Conservation (phyloP, 2,329 filamentous ascomycete genomes). For the Hypomyces rosellus region DNA sequence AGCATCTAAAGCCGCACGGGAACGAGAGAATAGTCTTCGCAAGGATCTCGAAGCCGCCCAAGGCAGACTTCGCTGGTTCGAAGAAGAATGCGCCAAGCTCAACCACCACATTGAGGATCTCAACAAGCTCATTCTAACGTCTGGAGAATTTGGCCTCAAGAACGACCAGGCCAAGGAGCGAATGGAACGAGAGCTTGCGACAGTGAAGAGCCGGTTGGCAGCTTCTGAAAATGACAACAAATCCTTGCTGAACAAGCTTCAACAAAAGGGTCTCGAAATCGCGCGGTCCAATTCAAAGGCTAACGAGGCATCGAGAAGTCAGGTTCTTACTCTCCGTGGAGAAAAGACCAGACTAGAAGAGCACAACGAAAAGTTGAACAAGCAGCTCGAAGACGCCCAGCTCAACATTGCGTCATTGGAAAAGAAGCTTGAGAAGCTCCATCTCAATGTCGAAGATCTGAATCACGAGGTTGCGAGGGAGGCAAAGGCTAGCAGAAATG, state of each 20-base stretch:
- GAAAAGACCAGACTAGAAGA: conserved; percentile 83
- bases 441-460: conserved; percentile 81
- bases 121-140: conserved; percentile 80
- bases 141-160: conserved; percentile 80
- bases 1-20: conserved; percentile 69
- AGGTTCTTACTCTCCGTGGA: conserved; percentile 67
- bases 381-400: conserved; percentile 81
- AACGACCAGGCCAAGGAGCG: conserved; percentile 94
- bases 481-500: conserved; percentile 81
- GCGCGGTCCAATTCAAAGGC: conserved; percentile 82
- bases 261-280: conserved; percentile 95
- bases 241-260: conserved; percentile 89
- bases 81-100: conserved; percentile 70
- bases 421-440: conserved; percentile 90
- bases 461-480: conserved; percentile 88
- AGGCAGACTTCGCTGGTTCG: conserved; percentile 69
- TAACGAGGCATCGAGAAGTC: conserved; percentile 73
- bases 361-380: conserved; percentile 70
- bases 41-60: conserved; percentile 77
- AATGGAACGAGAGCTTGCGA: conserved; percentile 82
- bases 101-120: conserved; percentile 77
- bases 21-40: conserved; percentile 70
- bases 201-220: conserved; percentile 78
- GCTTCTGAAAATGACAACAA: conserved; percentile 97
- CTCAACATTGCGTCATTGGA: conserved; percentile 76